These are phyloP conservation scores for Arabidopsis hybrid DNA, from an alignment of 441 rosid genomes.

Conservation along the genomic window DNA sequence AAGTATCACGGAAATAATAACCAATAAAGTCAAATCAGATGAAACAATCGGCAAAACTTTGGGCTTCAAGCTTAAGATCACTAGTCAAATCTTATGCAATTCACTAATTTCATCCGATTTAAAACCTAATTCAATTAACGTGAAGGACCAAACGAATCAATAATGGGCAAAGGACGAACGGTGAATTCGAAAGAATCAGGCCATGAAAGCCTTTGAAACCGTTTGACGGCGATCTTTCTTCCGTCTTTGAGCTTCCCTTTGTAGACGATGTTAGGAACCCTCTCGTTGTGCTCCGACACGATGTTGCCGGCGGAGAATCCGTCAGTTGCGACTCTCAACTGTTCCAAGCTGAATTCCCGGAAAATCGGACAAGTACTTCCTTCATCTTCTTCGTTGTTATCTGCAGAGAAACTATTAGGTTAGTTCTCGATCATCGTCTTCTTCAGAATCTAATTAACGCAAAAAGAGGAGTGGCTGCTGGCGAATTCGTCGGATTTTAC, in stretches of 20 bases:
- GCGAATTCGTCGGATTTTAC: constrained; percentile 28
- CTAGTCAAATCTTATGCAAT: constrained; percentile 14
- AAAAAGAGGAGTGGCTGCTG: background rate
- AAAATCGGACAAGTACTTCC: constrained; percentile 47
- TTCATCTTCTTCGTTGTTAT: constrained; percentile 49
- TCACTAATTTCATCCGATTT: no score
- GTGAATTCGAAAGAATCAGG: constrained; percentile 73
- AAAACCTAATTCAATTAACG: no score
- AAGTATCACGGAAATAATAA: background rate
- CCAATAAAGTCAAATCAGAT: constrained; percentile 12
- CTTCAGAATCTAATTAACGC: background rate
- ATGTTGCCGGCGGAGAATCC: constrained; percentile 67
- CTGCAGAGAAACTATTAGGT: constrained; percentile 39
- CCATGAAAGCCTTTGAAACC: constrained; percentile 75
- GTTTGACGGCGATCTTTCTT: constrained; percentile 63
- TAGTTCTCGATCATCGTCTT: constrained; percentile 34
- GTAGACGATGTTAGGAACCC: constrained; percentile 72
- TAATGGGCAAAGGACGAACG: constrained; percentile 46
- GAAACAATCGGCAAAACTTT: background rate
- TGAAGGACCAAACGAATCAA: no score
- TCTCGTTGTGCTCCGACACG: constrained; percentile 76
- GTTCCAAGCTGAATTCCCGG: constrained; percentile 56
- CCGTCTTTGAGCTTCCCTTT: constrained; percentile 58
- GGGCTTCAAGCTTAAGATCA: background rate
- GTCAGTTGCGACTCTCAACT: constrained; percentile 58